Conservation (phyloP, 805 yeast genomes). For the Sugiyamaella floridensis region DNA sequence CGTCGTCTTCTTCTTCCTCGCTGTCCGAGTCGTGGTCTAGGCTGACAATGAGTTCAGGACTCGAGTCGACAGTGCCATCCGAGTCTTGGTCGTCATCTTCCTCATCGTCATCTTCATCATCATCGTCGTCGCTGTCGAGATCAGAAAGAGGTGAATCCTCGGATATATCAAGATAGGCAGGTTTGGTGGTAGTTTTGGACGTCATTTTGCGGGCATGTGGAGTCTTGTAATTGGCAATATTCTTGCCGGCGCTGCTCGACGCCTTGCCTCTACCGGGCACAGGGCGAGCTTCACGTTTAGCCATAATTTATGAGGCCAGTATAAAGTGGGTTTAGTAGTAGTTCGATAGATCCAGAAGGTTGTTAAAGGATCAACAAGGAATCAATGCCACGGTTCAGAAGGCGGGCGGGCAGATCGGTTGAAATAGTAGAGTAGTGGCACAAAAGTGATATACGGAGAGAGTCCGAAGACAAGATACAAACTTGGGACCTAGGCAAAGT, state of each 20-base stretch:
- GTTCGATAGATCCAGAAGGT: too few relatives aligned
- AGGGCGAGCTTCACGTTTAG: neutral
- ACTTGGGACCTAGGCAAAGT: neutral
- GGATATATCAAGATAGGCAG: neutral
- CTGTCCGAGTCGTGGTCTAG: constrained; percentile 33
- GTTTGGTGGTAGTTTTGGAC: neutral
- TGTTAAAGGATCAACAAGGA: neutral
- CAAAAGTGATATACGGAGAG: neutral
- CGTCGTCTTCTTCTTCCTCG: constrained; percentile 37
- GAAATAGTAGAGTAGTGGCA: neutral
- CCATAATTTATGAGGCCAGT: neutral
- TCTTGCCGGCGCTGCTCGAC: constrained; percentile 12
- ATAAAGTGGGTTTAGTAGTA: too few relatives aligned
- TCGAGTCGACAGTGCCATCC: constrained; percentile 13
- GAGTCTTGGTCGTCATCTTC: constrained; percentile 35
- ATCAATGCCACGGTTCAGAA: neutral
- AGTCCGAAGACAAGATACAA: neutral
- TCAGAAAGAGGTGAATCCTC: constrained; percentile 16
- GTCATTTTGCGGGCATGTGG: neutral
- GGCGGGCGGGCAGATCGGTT: neutral
- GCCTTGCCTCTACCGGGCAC: neutral
- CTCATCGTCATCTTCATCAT: constrained; percentile 36
- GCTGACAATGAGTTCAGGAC: constrained; percentile 12
- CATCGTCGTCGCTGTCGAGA: constrained; percentile 36
- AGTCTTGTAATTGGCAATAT: constrained; percentile 7